Conservation (phyloP, 2,329 filamentous ascomycete species). For the Colletotrichum agaves region DNA sequence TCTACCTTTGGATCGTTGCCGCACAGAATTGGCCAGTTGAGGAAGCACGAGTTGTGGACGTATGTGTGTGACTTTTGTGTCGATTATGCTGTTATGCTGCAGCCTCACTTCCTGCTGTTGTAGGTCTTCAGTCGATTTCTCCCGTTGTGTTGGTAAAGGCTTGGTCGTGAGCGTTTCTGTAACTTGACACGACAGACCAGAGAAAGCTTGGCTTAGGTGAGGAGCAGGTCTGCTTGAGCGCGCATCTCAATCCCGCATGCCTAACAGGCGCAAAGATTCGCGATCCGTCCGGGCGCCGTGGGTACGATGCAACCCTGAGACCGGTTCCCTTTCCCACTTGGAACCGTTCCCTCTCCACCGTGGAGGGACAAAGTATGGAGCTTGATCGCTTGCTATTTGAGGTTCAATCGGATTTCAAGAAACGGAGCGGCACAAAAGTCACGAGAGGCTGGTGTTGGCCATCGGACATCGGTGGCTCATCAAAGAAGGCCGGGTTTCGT, state of each 20-base stretch:
- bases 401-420: conserved; percentile 26
- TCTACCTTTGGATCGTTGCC: not conserved
- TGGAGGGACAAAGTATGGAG: conserved; percentile 21
- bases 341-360: conserved; percentile 7
- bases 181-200: conserved; percentile 28
- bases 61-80: conserved; percentile 17
- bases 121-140: not conserved
- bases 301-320: conserved; percentile 36
- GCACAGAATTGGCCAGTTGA: not conserved
- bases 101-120: not conserved
- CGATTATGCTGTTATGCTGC: conserved; percentile 22
- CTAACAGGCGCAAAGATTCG: conserved; percentile 36
- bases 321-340: conserved; percentile 17
- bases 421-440: conserved; percentile 15
- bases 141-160: not conserved
- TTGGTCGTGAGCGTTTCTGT: conserved; percentile 11
- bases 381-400: conserved; percentile 34
- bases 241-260: conserved; percentile 38
- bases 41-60: not conserved
- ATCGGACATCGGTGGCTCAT: conserved; percentile 31
- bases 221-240: conserved; percentile 24
- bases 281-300: conserved; percentile 35
- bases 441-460: conserved; percentile 19
- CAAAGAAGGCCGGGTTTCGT: conserved; percentile 26
- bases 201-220: conserved; percentile 34